These are phyloP conservation scores for Suhomyces coccinellae DNA, from an alignment of 1,139 yeast species.

Conservation along the genomic window DNA sequence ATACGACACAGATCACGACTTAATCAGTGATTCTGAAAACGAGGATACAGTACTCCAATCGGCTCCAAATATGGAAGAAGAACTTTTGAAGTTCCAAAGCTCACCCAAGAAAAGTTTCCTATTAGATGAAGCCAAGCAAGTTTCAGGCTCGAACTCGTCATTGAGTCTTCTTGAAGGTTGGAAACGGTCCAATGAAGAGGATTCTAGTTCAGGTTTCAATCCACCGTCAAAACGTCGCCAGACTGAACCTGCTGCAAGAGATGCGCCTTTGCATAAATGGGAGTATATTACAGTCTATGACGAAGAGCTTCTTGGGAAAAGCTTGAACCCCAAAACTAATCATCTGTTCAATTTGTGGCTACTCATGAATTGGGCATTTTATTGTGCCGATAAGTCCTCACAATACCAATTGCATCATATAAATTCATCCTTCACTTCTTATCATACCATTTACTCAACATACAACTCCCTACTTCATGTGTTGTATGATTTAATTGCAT, in stretches of 20 bases:
- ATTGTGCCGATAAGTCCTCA: conserved; percentile 32
- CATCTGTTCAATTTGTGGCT: conserved; percentile 31
- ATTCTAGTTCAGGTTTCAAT: neutral
- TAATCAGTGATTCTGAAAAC: conserved; percentile 33
- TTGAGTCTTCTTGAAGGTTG: conserved; percentile 16
- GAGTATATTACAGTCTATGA: conserved; percentile 29
- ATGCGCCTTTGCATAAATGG: conserved; percentile 10
- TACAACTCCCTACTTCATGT: conserved; percentile 22
- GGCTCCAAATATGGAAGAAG: conserved; percentile 20
- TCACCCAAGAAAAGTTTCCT: conserved; percentile 6
- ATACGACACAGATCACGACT: conserved; percentile 12
- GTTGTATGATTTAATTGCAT: conserved; percentile 25
- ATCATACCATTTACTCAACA: conserved; percentile 26
- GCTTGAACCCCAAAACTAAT: conserved; percentile 24
- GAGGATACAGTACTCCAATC: conserved; percentile 16
- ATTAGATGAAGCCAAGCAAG: conserved; percentile 11
- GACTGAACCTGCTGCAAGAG: neutral
- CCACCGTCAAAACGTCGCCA: neutral
- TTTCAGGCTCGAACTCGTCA: conserved; percentile 21
- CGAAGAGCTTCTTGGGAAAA: conserved; percentile 28
- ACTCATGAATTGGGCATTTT: conserved; percentile 36
- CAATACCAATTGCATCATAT: conserved; percentile 19
- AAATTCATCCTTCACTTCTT: conserved; percentile 22
- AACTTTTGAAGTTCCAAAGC: conserved; percentile 18
- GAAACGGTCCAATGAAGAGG: neutral